Evolutionary conservation across 2,329 filamentous ascomycete genomes (phyloP), one percentile per base, ranked within the genome.

Genomic region (Cercospora brassicicola): DNA sequence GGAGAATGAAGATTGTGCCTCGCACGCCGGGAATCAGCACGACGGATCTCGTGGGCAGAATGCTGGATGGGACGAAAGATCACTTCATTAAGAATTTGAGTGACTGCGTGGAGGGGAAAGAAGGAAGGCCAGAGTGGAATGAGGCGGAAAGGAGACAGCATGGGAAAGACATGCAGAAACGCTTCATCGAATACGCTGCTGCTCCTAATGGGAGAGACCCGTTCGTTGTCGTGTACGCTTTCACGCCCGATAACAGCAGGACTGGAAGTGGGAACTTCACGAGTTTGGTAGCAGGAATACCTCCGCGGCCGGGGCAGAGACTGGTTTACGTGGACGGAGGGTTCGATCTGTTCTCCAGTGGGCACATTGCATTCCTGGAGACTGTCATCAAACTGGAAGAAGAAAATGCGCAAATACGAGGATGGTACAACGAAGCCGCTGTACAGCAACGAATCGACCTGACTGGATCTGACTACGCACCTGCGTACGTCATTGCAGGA

Each of bases 271-370:
- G 61, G 36, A 18, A 23, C 5, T 70, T 67, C 45, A 83, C 84
- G 55, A 84, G 86, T 64, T 81, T 97, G 15, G 89, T 96, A 1
- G 81, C 86, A 30, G 95, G 93, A 2, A 86, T 86, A n/a, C 85
- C 85, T 0, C 90, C 91, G 0, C 87, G 85, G 75, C 88, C 88
- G 0, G 94, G 91, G 0, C 95, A 98, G 81, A 86, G 91, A 9
- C 86, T 99, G 33, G 89, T 97, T 55, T 99, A 99, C 78, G 94
- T 98, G 7, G 95, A 99, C 73, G 95, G 95, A 59, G 95, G 94
- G 0, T 99, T 96, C 79, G 95, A 99, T 78, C 86, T 99, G 23
- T 99, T 99, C 81, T 97, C 92, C 0, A 96, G 93, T 59, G 95
- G 95, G 0, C 95, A 99, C 78, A 98, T 99, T 74, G 94, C 96